Evolutionary conservation across 345 rosid species (phyloP), one percentile per base, ranked within the genome.

Genomic region (Abelmoschus esculentus): DNA sequence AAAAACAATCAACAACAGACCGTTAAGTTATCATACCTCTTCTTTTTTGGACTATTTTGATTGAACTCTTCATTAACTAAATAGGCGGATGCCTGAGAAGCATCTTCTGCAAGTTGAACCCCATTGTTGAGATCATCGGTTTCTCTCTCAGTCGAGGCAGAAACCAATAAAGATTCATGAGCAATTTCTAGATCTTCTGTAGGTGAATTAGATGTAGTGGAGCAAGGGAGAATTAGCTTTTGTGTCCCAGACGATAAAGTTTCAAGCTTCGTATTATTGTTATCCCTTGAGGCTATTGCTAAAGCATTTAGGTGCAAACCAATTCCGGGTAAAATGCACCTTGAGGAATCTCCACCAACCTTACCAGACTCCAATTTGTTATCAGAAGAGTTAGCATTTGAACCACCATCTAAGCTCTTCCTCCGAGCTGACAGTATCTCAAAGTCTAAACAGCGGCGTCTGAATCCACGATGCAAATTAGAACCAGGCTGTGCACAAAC

Each of bases 391-490:
- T 64, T 75, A 50, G 70, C 66, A 77, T 50, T 76, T 40, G 84
- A 79, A 58, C 75, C 73, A 54, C 72, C 71, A 42, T 73, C 76
- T 36, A 71, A 66, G 73, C 77, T 77, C 82, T 82, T 91, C 78
- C 80, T 82, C 74, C 80, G 76, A 69, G 81, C 83, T 75, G 85
- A 86, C 31, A 69, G 83, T 80, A 76, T 79, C 81, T 88, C 96
- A 82, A 89, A 93, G 85, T 93, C 96, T 29, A 91, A 80, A 83
- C 98, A 93, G 29, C 98, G 96, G 78, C 98, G 88, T 76, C 91
- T 79, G 84, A 89, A 78, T 73, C 98, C 91, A 70, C 93, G 90
- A 66, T 88, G 83, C 86, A 86, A 72, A 81, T 72, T 80, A 52
- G 84, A 82, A 77, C 80, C 73, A 69, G 79, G 67, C 96, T 93